A percentile compares a stretch with the other conserved stretches of the same genome.
Evolutionary conservation across 2,329 filamentous ascomycete species (phyloP).

Genomic region (Neophaeococcomyces aloes): DNA sequence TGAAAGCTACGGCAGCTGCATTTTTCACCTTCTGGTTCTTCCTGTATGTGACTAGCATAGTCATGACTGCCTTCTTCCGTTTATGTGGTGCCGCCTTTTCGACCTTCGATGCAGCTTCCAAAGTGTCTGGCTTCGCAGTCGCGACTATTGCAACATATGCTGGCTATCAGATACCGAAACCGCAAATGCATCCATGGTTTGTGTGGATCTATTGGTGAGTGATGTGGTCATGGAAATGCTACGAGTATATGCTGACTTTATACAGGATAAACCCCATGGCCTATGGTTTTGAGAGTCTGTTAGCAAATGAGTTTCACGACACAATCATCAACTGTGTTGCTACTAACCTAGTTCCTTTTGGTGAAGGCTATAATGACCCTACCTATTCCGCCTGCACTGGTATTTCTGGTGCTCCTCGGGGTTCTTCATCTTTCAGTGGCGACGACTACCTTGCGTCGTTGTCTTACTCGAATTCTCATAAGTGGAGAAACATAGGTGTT

Average conservation of each 20-base stretch:
- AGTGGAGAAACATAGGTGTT: slow-evolving; percentile 54
- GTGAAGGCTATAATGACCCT: slow-evolving; percentile 24
- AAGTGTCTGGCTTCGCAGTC: slow-evolving; percentile 35
- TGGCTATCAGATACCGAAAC: slow-evolving; percentile 38
- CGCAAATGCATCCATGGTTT: slow-evolving; percentile 44
- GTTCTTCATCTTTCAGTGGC: slow-evolving; percentile 42
- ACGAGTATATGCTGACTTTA: no score
- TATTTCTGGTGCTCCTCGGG: slow-evolving; percentile 44
- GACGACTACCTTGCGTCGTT: slow-evolving; percentile 50
- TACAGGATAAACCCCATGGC: slow-evolving; percentile 31
- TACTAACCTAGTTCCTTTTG: slow-evolving; percentile 27
- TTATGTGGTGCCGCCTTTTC: slow-evolving; percentile 45
- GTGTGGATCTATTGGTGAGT: slow-evolving; percentile 32
- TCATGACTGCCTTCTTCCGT: slow-evolving; percentile 51
- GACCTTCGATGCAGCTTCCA: slow-evolving; percentile 51
- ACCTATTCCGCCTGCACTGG: slow-evolving; percentile 41
- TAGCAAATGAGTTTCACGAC: slow-evolving; percentile 29
- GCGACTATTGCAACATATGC: slow-evolving; percentile 30
- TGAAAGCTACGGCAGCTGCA: slow-evolving; percentile 40
- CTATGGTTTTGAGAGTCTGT: slow-evolving; percentile 30
- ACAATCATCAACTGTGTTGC: slow-evolving; percentile 29
- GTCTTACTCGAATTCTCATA: slow-evolving; percentile 41
- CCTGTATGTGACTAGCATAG: slow-evolving; percentile 42
- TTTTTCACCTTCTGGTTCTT: slow-evolving; percentile 55
- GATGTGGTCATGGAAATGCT: no score